Base-by-base conservation (phyloP, 163 green algal species). In the Scenedesmus sp. region DNA sequence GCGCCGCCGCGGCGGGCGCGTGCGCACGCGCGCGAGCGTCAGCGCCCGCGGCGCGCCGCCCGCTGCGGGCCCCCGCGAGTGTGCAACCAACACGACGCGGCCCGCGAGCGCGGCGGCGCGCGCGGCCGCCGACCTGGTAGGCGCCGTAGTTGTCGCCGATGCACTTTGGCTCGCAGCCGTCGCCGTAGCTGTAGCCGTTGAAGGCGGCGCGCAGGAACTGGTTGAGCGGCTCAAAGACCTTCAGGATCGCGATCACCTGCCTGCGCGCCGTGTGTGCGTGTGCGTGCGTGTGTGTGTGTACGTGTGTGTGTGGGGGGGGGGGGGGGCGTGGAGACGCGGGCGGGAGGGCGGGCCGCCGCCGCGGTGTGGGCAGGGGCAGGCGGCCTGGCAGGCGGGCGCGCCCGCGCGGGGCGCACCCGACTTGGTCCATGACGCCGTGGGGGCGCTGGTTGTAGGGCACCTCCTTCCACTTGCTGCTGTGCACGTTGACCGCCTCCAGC, bases 101-200 rank as follows among this genome's bases (percentile, higher is more conserved):
- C n/a, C n/a, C n/a, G n/a, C n/a, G n/a, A n/a, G n/a, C n/a, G n/a
- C n/a, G n/a, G n/a, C n/a, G n/a, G n/a, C n/a, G n/a, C n/a, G n/a
- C n/a, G n/a, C n/a, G n/a, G n/a, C n/a, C n/a, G n/a, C n/a, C n/a
- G n/a, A n/a, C n/a, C n/a, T n/a, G 60, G 31, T 75, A 66, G 20
- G 50, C 34, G 36, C 60, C 74, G 13, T 75, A 81, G 74, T 81
- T 81, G 39, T 81, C 74, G 18, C 63, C 53, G n/a, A 75, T 66
- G 60, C 74, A 81, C 20, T 81, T 81, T 9, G 74, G 63, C 63
- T 75, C 74, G 28, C 74, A 81, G 53, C 20, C 28, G 2, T 75
- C 62, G 1, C 74, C 74, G 22, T 81, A 81, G 28, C 26, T 29
- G 36, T 69, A 80, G 58, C 71, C 74, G n/a, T 62, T 56, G 36